Evolutionary conservation across 805 yeast genomes (phyloP).

Genomic region (Sugiyamaella qingdaonensis): DNA sequence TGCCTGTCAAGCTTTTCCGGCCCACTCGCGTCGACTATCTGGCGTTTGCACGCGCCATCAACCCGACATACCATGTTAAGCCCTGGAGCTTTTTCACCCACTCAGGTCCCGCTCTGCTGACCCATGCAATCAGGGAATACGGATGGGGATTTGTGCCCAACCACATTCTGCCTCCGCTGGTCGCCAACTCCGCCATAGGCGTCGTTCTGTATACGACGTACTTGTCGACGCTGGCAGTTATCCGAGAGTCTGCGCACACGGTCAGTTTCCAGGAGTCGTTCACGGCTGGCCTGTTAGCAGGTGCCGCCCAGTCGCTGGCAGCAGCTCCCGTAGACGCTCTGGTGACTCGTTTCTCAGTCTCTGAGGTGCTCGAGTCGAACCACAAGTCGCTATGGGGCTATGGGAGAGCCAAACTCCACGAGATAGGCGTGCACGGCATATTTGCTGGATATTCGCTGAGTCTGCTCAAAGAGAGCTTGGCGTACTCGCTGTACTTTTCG

Average conservation of each 20-base stretch:
- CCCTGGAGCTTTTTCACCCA: conserved; percentile 55
- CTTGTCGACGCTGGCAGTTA: conserved; percentile 38
- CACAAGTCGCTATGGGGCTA: conserved; percentile 75
- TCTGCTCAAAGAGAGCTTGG: conserved; percentile 68
- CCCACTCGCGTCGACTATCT: conserved; percentile 88
- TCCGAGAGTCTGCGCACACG: conserved; percentile 4
- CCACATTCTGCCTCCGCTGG: conserved; percentile 74
- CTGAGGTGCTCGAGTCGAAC: conserved; percentile 64
- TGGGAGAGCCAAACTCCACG: conserved; percentile 60
- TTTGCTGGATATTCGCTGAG: conserved; percentile 86
- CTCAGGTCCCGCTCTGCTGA: conserved; percentile 70
- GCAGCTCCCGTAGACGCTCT: conserved; percentile 95
- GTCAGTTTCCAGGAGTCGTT: conserved; percentile 33
- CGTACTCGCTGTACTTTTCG: conserved; percentile 80
- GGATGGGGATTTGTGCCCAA: conserved; percentile 89
- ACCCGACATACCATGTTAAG: conserved; percentile 28
- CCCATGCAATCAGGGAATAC: conserved; percentile 63
- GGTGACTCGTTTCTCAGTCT: conserved; percentile 71
- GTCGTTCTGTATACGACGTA: conserved; percentile 80
- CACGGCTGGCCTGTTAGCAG: conserved; percentile 81
- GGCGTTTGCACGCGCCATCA: conserved; percentile 35
- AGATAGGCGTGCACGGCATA: conserved; percentile 77
- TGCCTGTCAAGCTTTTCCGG: conserved; percentile 78
- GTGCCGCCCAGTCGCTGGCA: conserved; percentile 79
- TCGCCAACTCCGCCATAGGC: conserved; percentile 89